phyloP scores from a whole-genome alignment of 2,329 filamentous ascomycete genomes.

The Fusarium sp. region DNA sequence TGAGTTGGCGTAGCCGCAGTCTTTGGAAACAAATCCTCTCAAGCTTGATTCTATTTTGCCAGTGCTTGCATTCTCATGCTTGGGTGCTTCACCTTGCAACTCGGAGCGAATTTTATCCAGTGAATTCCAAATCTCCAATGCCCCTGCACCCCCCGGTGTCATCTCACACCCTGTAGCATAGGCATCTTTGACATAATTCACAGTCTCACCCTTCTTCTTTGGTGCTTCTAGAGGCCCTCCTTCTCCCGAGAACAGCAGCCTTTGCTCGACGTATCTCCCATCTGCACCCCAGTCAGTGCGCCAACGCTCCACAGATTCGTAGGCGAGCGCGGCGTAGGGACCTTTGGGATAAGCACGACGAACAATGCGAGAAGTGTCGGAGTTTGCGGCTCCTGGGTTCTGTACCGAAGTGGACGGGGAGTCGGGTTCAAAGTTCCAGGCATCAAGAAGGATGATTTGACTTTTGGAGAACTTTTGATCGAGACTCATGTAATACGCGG shows the following conservation, averaged over 20 bases:
- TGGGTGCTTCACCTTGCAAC: neutral
- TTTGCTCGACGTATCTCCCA: neutral
- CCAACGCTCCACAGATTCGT: conserved; percentile 4
- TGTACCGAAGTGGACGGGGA: neutral
- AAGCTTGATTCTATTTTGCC: neutral
- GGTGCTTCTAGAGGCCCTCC: neutral
- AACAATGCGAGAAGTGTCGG: neutral
- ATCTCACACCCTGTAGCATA: neutral
- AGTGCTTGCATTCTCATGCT: too few relatives aligned
- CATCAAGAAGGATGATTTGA: conserved; percentile 3
- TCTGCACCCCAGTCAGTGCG: conserved; percentile 1
- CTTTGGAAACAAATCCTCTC: neutral
- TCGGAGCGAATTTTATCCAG: neutral
- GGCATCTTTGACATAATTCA: conserved; percentile 2
- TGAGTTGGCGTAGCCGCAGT: neutral
- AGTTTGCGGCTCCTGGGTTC: neutral
- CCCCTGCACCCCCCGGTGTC: neutral
- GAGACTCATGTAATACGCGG: neutral
- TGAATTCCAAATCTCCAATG: neutral
- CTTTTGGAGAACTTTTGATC: neutral
- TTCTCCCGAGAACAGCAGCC: neutral
- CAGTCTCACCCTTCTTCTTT: neutral
- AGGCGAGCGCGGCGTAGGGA: conserved; percentile 1
- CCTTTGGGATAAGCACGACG: conserved; percentile 2
- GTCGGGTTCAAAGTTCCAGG: conserved; percentile 2